Conservation (phyloP, 1,284 basidiomycete species). For the Agaricales sp. region DNA sequence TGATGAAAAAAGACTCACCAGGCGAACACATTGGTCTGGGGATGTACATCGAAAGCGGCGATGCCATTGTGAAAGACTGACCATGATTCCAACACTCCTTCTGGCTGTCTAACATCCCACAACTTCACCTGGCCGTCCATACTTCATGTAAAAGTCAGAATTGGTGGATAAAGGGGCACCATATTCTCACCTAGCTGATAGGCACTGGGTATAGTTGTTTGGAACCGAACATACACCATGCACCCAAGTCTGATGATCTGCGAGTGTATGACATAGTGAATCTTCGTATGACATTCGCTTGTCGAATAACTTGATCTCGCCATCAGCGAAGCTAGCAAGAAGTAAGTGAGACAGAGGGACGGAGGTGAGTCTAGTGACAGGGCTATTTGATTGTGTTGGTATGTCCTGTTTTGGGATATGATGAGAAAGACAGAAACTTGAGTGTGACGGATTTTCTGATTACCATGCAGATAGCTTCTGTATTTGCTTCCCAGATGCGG, state of each 20-base stretch:
- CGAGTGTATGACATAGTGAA: slow-evolving; percentile 76
- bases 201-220: slow-evolving; percentile 60
- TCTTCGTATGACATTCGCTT: slow-evolving; percentile 79
- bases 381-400: slow-evolving; percentile 83
- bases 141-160: slow-evolving; percentile 28
- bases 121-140: slow-evolving; percentile 86
- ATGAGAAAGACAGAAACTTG: neutral
- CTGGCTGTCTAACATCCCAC: slow-evolving; percentile 81
- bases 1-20: slow-evolving; percentile 43
- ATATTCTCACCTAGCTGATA: slow-evolving; percentile 74
- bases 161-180: neutral
- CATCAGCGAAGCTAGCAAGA: slow-evolving; percentile 90
- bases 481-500: slow-evolving; percentile 92
- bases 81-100: slow-evolving; percentile 55
- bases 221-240: slow-evolving; percentile 87
- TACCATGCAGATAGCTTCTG: slow-evolving; percentile 78
- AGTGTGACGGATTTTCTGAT: too few relatives aligned
- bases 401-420: slow-evolving; percentile 47
- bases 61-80: slow-evolving; percentile 66
- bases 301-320: slow-evolving; percentile 87
- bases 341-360: slow-evolving; percentile 77
- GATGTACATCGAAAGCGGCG: slow-evolving; percentile 83
- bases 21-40: slow-evolving; percentile 79
- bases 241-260: slow-evolving; percentile 85
- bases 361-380: slow-evolving; percentile 78